A percentile compares a stretch with the other conserved stretches of the same genome.
Evolutionary conservation across 2,329 filamentous ascomycete species (phyloP).

Genomic region (Aspergillus hiratsukae): DNA sequence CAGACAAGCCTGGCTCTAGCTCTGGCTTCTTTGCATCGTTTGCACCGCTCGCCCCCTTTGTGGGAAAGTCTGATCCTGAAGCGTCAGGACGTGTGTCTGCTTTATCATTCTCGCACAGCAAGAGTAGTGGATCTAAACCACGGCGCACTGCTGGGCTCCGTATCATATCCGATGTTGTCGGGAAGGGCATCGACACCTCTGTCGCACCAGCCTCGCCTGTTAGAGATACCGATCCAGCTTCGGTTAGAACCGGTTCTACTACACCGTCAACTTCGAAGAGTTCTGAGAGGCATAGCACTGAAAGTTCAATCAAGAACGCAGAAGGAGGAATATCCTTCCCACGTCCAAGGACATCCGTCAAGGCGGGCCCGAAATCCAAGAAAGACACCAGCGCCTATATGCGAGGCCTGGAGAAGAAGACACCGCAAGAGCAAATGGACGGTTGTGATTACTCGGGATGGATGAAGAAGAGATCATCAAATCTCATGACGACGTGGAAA

Average conservation of each 20-base stretch:
- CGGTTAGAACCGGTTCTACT: constrained; percentile 71
- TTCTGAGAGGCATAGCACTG: constrained; percentile 74
- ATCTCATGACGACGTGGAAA: constrained; percentile 97
- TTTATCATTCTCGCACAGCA: constrained; percentile 46
- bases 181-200: constrained; percentile 47
- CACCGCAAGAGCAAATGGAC: constrained; percentile 76
- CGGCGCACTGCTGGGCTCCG: constrained; percentile 66
- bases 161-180: constrained; percentile 72
- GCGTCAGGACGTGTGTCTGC: constrained; percentile 47
- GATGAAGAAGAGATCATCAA: constrained; percentile 99
- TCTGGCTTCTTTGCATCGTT: constrained; percentile 41
- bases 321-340: constrained; percentile 47
- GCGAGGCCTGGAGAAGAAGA: constrained; percentile 74
- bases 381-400: constrained; percentile 94
- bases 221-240: constrained; percentile 57
- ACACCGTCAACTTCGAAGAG: constrained; percentile 63
- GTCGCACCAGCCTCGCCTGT: constrained; percentile 41
- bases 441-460: constrained; percentile 91
- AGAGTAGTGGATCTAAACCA: constrained; percentile 57
- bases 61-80: constrained; percentile 46
- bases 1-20: constrained; percentile 43
- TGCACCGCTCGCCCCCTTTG: constrained; percentile 47
- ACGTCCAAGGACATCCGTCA: constrained; percentile 48
- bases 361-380: constrained; percentile 64
- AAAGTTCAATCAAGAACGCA: constrained; percentile 49